Evolutionary conservation across 257 asterid genomes (phyloP), one percentile per base, ranked within the genome.

Genomic region (Lantana camara): DNA sequence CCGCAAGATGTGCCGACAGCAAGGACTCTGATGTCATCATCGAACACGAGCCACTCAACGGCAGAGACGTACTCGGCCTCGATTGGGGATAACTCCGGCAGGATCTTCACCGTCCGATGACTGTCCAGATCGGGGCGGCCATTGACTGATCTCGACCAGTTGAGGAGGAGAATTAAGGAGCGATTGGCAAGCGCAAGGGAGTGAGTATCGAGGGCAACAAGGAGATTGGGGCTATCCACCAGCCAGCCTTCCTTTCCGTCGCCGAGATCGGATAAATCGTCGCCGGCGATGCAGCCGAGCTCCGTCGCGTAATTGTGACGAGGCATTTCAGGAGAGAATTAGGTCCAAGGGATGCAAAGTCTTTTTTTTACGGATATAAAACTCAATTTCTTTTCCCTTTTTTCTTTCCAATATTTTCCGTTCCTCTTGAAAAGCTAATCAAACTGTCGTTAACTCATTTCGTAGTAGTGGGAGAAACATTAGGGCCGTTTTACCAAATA

Each of bases 171-270:
- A 67, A 88, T 77, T 55, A 82, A 21, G 19, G 82, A 83, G 59
- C 95, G 87, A 46, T 76, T 81, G 72, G 97, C 95, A 42, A 90
- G 79, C 19, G 99, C 95, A 55, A 88, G 68, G 5, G 92, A 85
- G 60, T 75, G 82, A 27, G 95, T 85, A 54, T 87, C 97, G 21
- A 92, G 89, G 38, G 97, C 80, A 42, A 84, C 82, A 15, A 83
- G 79, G 66, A 92, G 83, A 67, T 76, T 80, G 52, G 90, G 92
- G 74, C 63, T 83, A 34, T 83, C 77, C 32, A 87, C 87, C 2
- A 92, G 84, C 98, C 97, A 90, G 4, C 95, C 95, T 84, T 93
- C 95, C 78, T 78, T 87, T 3, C 96, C 97, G 60, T 95, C 91
- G 48, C 97, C 96, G 51, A 93, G 50, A 37, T 82, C 88, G 16